Percentiles rank a stretch among this genome's conserved stretches.
Conservation (phyloP, 768 basidiomycete species). For the Rhizopogon vinicolor region DNA sequence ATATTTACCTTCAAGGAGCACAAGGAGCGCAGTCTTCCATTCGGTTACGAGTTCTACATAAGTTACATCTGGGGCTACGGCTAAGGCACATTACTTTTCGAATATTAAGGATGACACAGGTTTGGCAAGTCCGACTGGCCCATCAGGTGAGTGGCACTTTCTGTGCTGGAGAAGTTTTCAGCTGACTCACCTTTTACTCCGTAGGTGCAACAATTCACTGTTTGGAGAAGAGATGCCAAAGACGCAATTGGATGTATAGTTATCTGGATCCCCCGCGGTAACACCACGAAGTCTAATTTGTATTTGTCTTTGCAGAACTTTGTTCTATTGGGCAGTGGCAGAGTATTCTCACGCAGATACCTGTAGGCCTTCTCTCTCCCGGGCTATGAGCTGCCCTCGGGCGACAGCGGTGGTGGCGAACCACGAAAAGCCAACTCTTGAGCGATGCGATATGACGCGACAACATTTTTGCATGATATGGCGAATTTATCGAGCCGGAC, state of each 20-base stretch:
- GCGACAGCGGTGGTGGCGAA: slow-evolving; percentile 85
- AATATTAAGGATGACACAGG: slow-evolving; percentile 43
- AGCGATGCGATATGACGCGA: slow-evolving; percentile 86
- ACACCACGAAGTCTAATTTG: slow-evolving; percentile 9
- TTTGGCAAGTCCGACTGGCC: slow-evolving; percentile 66
- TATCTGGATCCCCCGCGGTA: slow-evolving; percentile 86
- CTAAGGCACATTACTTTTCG: slow-evolving; percentile 38
- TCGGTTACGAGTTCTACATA: slow-evolving; percentile 59
- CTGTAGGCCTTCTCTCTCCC: slow-evolving; percentile 64
- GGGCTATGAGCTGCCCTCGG: slow-evolving; percentile 54
- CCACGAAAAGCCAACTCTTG: slow-evolving; percentile 77
- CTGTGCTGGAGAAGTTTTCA: background rate
- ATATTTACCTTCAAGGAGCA: slow-evolving; percentile 75
- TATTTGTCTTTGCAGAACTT: slow-evolving; percentile 1
- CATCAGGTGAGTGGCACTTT: slow-evolving; percentile 44
- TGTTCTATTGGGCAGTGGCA: slow-evolving; percentile 35
- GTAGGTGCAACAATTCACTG: slow-evolving; percentile 82
- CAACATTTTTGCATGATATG: slow-evolving; percentile 92
- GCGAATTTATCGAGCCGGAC: slow-evolving; percentile 67
- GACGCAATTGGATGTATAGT: slow-evolving; percentile 45
- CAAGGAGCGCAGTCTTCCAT: slow-evolving; percentile 49
- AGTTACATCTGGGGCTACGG: slow-evolving; percentile 76
- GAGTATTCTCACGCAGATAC: slow-evolving; percentile 89
- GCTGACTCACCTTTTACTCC: background rate
- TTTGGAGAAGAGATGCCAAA: slow-evolving; percentile 59